Evolutionary conservation across 805 yeast species (phyloP).

Genomic region (Clavispora santaluciae): DNA sequence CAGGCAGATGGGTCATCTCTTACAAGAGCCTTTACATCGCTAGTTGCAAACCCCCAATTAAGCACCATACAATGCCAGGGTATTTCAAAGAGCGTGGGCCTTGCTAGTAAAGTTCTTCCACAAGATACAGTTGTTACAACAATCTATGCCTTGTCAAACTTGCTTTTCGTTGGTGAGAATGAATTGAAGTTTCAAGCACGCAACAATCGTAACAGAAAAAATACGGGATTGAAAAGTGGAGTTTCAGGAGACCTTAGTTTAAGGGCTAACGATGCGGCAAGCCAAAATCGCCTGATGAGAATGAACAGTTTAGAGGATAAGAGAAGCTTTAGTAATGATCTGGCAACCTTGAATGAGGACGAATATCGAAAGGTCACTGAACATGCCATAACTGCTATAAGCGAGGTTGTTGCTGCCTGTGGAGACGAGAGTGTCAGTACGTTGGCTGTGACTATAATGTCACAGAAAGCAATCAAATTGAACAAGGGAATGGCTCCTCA

Average conservation of each 20-base stretch:
- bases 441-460: constrained; percentile 72
- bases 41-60: constrained; percentile 54
- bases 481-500: constrained; percentile 51
- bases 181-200: constrained; percentile 25
- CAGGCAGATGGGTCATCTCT: constrained; percentile 32
- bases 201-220: constrained; percentile 20
- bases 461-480: constrained; percentile 59
- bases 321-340: constrained; percentile 2
- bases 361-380: constrained; percentile 44
- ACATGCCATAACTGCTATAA: constrained; percentile 65
- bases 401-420: constrained; percentile 60
- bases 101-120: constrained; percentile 61
- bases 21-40: constrained; percentile 44
- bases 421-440: constrained; percentile 70
- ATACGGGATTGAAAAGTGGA: constrained; percentile 21
- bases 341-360: constrained; percentile 21
- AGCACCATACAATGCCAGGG: constrained; percentile 42
- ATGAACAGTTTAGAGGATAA: constrained; percentile 9
- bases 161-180: constrained; percentile 53
- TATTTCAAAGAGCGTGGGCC: constrained; percentile 56
- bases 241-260: constrained; percentile 3
- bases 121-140: constrained; percentile 82
- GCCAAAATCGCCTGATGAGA: constrained; percentile 10
- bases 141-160: constrained; percentile 76
- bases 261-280: constrained; percentile 3